These are phyloP conservation scores for Mariannaea sp. DNA, from an alignment of 2,329 filamentous ascomycete genomes.

Conservation along the genomic window DNA sequence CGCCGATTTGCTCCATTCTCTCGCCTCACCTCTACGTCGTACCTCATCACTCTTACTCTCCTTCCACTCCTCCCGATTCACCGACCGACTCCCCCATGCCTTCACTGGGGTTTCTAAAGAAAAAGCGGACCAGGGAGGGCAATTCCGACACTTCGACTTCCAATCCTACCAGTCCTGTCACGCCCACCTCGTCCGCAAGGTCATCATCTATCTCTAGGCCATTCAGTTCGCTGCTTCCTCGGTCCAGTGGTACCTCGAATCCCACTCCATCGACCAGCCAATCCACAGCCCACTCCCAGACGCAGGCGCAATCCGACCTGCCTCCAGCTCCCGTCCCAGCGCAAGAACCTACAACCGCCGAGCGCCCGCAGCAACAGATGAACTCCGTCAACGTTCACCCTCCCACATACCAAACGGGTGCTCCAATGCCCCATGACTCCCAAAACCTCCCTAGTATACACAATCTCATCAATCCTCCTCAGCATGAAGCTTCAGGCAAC, in stretches of 20 bases:
- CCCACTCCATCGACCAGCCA: conserved; percentile 25
- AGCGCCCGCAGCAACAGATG: conserved; percentile 37
- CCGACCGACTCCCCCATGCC: conserved; percentile 67
- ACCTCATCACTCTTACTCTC: not conserved
- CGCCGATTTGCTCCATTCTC: conserved; percentile 5
- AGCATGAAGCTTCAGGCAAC: conserved; percentile 50
- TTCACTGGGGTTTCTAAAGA: conserved; percentile 94
- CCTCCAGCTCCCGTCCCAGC: conserved; percentile 22
- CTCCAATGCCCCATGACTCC: conserved; percentile 48
- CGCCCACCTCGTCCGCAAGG: conserved; percentile 55
- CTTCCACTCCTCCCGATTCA: conserved; percentile 3
- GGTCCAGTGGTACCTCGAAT: conserved; percentile 41
- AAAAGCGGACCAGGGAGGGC: conserved; percentile 96
- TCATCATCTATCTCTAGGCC: conserved; percentile 53
- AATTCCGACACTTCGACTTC: conserved; percentile 70
- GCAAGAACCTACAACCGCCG: conserved; percentile 28
- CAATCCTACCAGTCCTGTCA: conserved; percentile 68
- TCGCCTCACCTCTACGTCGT: conserved; percentile 12
- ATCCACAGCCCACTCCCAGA: conserved; percentile 34
- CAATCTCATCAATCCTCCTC: conserved; percentile 73
- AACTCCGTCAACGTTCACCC: conserved; percentile 38
- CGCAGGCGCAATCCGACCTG: conserved; percentile 31
- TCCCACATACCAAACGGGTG: conserved; percentile 35
- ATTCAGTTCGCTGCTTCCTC: conserved; percentile 48
- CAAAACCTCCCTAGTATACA: conserved; percentile 81